Evolutionary conservation across 2,329 filamentous ascomycete genomes (phyloP).

Genomic region (Diaporthe citriasiana): DNA sequence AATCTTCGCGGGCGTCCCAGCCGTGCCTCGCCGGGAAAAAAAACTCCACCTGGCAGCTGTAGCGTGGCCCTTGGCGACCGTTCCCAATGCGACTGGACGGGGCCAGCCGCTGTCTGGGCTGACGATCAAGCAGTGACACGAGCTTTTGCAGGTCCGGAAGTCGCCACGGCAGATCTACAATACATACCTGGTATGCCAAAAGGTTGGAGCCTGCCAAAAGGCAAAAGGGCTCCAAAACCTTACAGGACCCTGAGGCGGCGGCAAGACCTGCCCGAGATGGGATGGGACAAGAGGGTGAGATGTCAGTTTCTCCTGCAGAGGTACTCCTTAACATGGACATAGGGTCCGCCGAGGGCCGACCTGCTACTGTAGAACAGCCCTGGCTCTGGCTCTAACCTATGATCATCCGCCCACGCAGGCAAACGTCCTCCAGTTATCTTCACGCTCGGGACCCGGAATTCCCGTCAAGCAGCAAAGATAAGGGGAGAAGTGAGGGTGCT

Average conservation of each 20-base stretch:
- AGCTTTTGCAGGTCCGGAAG: conserved; percentile 36
- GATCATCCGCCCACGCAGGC: background rate
- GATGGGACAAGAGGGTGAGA: background rate
- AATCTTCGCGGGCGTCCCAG: background rate
- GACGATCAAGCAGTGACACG: conserved; percentile 36
- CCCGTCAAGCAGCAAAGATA: background rate
- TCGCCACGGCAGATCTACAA: conserved; percentile 33
- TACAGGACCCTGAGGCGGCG: background rate
- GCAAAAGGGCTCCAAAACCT: background rate
- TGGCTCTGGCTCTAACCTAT: background rate
- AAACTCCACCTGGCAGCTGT: conserved; percentile 29
- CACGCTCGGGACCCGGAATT: background rate
- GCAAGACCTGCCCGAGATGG: background rate
- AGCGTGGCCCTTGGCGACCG: conserved; percentile 4
- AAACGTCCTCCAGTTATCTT: conserved; percentile 8
- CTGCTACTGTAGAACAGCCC: background rate
- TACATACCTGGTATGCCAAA: background rate
- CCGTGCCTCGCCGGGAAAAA: background rate
- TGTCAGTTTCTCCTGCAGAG: background rate
- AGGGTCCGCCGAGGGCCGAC: background rate
- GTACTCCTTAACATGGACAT: conserved; percentile 23
- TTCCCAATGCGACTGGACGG: conserved; percentile 35
- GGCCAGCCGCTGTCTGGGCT: conserved; percentile 40
- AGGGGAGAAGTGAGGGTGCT: background rate
- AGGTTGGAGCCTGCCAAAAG: conserved; percentile 6